A percentile compares a stretch with the other conserved stretches of the same genome.
phyloP scores from a whole-genome alignment of 1,284 basidiomycete genomes.

The Malassezia pachydermatis region DNA sequence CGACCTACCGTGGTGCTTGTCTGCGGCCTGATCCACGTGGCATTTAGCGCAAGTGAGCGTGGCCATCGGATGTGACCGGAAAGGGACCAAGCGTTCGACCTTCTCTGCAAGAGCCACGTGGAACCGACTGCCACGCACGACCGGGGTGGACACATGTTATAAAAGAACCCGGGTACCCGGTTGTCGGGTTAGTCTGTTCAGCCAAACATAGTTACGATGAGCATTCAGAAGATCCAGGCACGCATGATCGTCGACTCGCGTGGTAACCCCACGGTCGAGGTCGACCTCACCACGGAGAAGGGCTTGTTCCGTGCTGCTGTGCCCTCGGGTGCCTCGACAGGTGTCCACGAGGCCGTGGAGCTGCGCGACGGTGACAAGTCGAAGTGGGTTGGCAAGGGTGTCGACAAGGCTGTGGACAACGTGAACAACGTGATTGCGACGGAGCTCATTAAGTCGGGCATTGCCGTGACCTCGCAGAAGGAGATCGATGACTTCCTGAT shows the following conservation, averaged over 20 bases:
- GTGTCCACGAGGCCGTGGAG: constrained; percentile 96
- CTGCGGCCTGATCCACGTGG: too few species aligned
- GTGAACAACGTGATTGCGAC: constrained; percentile 88
- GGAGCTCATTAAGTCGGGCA: constrained; percentile 71
- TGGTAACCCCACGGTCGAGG: constrained; percentile 48
- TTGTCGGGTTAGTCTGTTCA: neutral
- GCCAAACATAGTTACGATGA: constrained; percentile 23
- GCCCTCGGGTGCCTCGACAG: constrained; percentile 95
- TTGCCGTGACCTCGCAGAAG: constrained; percentile 84
- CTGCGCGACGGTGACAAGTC: constrained; percentile 91
- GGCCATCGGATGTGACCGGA: too few species aligned
- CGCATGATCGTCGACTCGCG: constrained; percentile 46
- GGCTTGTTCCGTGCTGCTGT: constrained; percentile 90
- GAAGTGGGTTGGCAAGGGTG: constrained; percentile 81
- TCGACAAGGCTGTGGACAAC: constrained; percentile 83
- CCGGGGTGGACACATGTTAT: neutral
- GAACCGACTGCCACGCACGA: neutral
- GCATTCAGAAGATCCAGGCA: constrained; percentile 37
- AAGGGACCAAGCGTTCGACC: too few species aligned
- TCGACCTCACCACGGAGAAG: constrained; percentile 45
- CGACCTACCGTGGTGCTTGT: constrained; percentile 12
- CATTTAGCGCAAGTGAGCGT: too few species aligned
- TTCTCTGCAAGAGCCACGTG: neutral
- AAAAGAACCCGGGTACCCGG: neutral
- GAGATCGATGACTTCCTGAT: constrained; percentile 97